phyloP scores from a whole-genome alignment of 2,329 filamentous ascomycete species.

The Fusarium setosum region DNA sequence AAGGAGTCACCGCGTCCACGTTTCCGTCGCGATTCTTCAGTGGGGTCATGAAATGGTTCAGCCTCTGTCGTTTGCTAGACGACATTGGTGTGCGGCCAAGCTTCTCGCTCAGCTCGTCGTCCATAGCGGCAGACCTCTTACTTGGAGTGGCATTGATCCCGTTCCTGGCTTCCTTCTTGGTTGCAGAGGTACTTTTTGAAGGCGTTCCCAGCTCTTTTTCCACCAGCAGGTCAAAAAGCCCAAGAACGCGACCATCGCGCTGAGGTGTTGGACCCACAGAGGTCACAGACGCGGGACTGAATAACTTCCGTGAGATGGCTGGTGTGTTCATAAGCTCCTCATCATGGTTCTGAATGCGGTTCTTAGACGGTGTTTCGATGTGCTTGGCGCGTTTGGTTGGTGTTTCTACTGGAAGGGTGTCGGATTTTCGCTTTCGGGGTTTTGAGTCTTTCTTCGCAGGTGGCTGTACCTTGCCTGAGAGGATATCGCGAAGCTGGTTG shows the following conservation, averaged over 20 bases:
- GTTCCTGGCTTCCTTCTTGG: conserved; percentile 33
- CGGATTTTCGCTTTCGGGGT: conserved; percentile 55
- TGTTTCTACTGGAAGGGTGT: conserved; percentile 52
- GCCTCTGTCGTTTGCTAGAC: conserved; percentile 68
- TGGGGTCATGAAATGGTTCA: conserved; percentile 75
- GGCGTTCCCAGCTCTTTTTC: conserved; percentile 63
- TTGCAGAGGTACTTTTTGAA: conserved; percentile 51
- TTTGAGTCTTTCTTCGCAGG: conserved; percentile 52
- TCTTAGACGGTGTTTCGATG: conserved; percentile 60
- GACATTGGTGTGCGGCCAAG: conserved; percentile 64
- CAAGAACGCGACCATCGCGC: conserved; percentile 79
- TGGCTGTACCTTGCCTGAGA: conserved; percentile 63
- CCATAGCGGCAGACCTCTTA: conserved; percentile 50
- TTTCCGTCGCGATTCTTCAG: conserved; percentile 60
- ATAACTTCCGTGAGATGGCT: conserved; percentile 67
- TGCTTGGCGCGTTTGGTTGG: conserved; percentile 64
- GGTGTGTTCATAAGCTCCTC: conserved; percentile 65
- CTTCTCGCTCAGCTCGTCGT: conserved; percentile 45
- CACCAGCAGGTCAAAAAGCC: conserved; percentile 78
- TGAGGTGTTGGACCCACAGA: conserved; percentile 84
- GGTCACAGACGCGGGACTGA: conserved; percentile 68
- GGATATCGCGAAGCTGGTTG: conserved; percentile 70
- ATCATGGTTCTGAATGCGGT: conserved; percentile 45
- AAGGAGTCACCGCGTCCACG: conserved; percentile 56
- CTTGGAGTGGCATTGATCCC: conserved; percentile 57